These are phyloP conservation scores for Spergularia bocconei DNA, from an alignment of 148 eudicot species.

Conservation along the genomic window DNA sequence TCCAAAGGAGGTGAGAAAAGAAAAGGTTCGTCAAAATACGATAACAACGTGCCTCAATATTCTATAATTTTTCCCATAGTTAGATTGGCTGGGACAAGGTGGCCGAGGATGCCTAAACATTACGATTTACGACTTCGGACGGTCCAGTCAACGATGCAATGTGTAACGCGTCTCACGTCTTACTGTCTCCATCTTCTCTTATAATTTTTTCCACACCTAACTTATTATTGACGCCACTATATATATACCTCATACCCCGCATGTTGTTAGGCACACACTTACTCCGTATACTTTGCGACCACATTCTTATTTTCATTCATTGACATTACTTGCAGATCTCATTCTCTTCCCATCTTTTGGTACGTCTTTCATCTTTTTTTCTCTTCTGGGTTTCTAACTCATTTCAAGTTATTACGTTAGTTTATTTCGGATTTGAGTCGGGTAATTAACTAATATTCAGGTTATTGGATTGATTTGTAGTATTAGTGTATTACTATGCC, in stretches of 20 bases:
- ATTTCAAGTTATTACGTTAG: background rate
- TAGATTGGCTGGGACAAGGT: too few relatives aligned
- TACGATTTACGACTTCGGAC: background rate
- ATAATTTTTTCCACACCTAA: background rate
- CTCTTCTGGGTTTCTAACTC: background rate
- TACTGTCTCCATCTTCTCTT: background rate
- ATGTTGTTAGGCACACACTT: too few relatives aligned
- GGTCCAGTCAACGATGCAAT: background rate
- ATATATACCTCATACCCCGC: background rate
- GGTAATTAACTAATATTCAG: too few relatives aligned
- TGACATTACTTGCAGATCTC: background rate
- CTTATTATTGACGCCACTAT: background rate
- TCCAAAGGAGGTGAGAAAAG: too few relatives aligned
- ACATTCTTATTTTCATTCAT: background rate
- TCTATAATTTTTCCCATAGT: too few relatives aligned
- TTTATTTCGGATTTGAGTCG: background rate
- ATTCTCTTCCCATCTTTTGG: background rate
- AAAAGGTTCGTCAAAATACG: too few relatives aligned
- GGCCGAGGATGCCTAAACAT: too few relatives aligned
- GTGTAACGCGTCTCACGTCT: slow-evolving; percentile 13
- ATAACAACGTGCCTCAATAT: too few relatives aligned
- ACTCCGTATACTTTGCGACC: background rate
- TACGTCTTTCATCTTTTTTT: background rate
- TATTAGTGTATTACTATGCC: background rate
- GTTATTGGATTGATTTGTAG: background rate